Evolutionary conservation across 2,329 filamentous ascomycete species (phyloP).

Genomic region (Cordyceps javanica): DNA sequence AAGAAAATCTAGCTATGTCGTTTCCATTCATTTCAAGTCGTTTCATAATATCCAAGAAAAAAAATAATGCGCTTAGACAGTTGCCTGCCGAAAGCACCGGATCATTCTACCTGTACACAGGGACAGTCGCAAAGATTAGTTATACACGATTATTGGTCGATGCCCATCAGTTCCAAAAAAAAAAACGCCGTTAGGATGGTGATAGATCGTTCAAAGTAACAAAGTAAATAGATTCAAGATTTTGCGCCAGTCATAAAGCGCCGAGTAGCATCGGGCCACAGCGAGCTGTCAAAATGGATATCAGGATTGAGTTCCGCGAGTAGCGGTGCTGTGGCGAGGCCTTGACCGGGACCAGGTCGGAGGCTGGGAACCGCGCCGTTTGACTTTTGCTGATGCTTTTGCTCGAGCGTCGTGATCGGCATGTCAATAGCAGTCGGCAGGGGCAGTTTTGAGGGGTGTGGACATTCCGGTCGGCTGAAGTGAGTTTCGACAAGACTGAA

Average conservation of each 20-base stretch:
- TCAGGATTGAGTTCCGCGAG: neutral
- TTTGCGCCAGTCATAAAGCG: constrained; percentile 7
- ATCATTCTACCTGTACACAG: constrained; percentile 8
- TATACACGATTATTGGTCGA: neutral
- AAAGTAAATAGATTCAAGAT: neutral
- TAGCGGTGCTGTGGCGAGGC: neutral
- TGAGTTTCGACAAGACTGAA: constrained; percentile 1
- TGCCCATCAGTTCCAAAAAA: neutral
- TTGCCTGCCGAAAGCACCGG: neutral
- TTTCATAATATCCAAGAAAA: neutral
- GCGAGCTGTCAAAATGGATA: constrained; percentile 5
- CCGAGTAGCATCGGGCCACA: constrained; percentile 7
- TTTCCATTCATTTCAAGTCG: neutral
- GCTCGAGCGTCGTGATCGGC: neutral
- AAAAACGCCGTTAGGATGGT: neutral
- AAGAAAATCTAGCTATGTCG: neutral
- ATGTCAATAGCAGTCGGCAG: neutral
- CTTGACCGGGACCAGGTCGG: neutral
- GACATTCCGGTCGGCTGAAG: neutral
- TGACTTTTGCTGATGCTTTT: neutral
- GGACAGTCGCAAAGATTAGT: constrained; percentile 1
- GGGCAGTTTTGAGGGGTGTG: neutral
- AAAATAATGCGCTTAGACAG: neutral
- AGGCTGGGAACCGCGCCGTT: neutral
- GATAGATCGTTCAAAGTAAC: neutral